These are phyloP conservation scores for Diaporthe sp. DNA, from an alignment of 2,329 filamentous ascomycete genomes.

Conservation along the genomic window DNA sequence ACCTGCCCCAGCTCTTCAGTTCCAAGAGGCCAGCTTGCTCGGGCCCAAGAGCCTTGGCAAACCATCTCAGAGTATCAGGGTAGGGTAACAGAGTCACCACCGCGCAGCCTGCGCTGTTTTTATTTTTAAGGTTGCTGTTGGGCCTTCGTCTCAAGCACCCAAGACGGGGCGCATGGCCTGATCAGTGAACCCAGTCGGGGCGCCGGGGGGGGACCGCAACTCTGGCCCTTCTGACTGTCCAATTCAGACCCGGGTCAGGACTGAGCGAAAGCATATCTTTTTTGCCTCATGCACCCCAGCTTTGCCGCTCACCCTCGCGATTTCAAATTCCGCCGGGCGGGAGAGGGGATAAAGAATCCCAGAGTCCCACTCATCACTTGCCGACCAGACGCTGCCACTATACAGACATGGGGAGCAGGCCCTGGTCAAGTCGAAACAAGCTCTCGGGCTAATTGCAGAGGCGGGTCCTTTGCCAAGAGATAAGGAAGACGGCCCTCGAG, in stretches of 20 bases:
- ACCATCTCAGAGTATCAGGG: slow-evolving; percentile 7
- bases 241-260: slow-evolving; percentile 6
- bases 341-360: slow-evolving; percentile 16
- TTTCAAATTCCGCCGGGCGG: not conserved
- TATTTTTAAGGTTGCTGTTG: slow-evolving; percentile 24
- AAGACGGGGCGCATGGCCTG: slow-evolving; percentile 25
- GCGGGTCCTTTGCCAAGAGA: slow-evolving; percentile 37
- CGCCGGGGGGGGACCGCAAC: not conserved
- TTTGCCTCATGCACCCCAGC: slow-evolving; percentile 32
- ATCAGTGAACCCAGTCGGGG: slow-evolving; percentile 20
- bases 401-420: slow-evolving; percentile 16
- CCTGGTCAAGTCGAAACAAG: slow-evolving; percentile 35
- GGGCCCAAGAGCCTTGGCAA: slow-evolving; percentile 24
- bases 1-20: slow-evolving; percentile 15
- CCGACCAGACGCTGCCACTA: not conserved
- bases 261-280: not conserved
- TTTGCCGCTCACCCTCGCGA: slow-evolving; percentile 6
- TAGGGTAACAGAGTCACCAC: not conserved
- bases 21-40: not conserved
- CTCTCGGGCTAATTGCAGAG: slow-evolving; percentile 28
- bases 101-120: not conserved
- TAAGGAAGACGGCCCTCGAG: slow-evolving; percentile 22
- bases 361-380: not conserved
- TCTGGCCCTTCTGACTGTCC: not conserved
- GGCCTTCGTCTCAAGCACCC: slow-evolving; percentile 21